phyloP scores from a whole-genome alignment of 2,329 filamentous ascomycete genomes.

The Fusarium metavorans region DNA sequence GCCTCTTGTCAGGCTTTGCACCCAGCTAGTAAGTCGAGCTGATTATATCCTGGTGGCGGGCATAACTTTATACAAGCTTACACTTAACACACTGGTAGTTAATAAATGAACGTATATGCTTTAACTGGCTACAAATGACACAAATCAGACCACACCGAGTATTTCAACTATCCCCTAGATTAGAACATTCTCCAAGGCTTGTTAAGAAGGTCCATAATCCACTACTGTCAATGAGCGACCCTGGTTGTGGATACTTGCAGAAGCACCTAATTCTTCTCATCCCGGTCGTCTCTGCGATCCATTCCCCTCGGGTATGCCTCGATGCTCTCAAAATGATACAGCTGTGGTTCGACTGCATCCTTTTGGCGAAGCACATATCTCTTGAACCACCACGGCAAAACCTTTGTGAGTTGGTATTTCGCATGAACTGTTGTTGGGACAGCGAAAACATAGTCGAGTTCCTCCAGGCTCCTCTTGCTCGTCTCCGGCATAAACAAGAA shows the following conservation, averaged over 20 bases:
- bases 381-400: background rate
- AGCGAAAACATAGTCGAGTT: constrained; percentile 42
- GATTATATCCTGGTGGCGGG: no score
- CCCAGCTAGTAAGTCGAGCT: no score
- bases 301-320: background rate
- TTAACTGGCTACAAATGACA: no score
- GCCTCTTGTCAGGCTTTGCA: no score
- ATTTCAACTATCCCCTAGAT: background rate
- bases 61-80: no score
- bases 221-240: background rate
- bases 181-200: background rate
- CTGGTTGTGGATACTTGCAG: background rate
- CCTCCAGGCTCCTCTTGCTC: constrained; percentile 61
- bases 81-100: no score
- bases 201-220: no score
- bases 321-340: background rate
- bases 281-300: background rate
- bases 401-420: background rate
- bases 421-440: background rate
- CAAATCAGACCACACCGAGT: no score
- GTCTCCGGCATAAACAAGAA: constrained; percentile 63
- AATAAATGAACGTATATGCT: no score
- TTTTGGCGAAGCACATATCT: background rate
- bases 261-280: background rate
- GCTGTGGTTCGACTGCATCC: background rate